Conservation (phyloP, 2,329 filamentous ascomycete species). For the Monosporascus sp. region DNA sequence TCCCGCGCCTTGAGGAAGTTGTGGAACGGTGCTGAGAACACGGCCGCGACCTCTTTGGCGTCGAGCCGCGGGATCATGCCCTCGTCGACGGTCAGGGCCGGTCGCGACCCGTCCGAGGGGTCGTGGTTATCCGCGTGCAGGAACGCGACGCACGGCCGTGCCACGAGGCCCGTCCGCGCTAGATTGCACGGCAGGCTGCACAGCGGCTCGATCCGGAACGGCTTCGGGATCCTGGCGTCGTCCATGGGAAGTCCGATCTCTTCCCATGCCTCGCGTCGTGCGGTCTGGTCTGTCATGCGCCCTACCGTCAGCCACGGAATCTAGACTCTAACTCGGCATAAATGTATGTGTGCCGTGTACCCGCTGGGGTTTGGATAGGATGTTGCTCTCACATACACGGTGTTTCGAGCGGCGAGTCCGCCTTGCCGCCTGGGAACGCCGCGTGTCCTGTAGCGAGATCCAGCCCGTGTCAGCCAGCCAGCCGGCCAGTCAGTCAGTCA, state of each 20-base stretch:
- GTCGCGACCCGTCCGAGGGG: conserved; percentile 22
- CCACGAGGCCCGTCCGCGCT: conserved; percentile 67
- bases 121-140: conserved; percentile 56
- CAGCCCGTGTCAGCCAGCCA: too few species aligned
- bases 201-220: conserved; percentile 82
- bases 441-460: conserved; percentile 54
- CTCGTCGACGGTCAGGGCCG: conserved; percentile 54
- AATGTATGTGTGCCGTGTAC: not conserved
- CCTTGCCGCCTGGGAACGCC: conserved; percentile 78
- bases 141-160: conserved; percentile 73
- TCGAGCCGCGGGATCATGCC: conserved; percentile 76
- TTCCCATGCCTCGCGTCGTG: conserved; percentile 83
- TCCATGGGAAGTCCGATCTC: conserved; percentile 84
- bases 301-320: not conserved
- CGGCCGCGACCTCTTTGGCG: conserved; percentile 85
- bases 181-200: conserved; percentile 76
- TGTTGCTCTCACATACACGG: conserved; percentile 43
- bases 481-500: too few species aligned
- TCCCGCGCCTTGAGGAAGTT: conserved; percentile 68
- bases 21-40: conserved; percentile 85
- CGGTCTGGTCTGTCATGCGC: conserved; percentile 61
- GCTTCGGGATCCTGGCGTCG: conserved; percentile 62
- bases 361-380: not conserved
- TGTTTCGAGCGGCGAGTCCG: conserved; percentile 52
- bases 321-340: too few species aligned